A percentile compares a stretch with the other conserved stretches of the same genome.
These are phyloP conservation scores for Lactifluus echinatus DNA, from an alignment of 768 basidiomycete species.

Conservation along the genomic window DNA sequence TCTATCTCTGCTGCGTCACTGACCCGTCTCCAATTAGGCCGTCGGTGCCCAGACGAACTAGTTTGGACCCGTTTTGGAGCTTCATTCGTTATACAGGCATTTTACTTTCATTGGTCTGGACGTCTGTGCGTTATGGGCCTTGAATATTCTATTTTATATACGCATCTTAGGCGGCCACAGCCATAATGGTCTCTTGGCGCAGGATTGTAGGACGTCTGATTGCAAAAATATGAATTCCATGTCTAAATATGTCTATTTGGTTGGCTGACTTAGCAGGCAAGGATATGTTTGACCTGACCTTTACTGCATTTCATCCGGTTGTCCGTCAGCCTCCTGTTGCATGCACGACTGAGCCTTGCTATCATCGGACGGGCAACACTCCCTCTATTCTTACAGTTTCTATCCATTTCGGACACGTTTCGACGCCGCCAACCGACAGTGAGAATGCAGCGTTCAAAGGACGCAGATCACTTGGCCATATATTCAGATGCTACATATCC, in stretches of 20 bases:
- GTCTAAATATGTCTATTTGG: slow-evolving; percentile 1
- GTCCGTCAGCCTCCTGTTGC: not conserved
- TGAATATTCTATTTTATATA: slow-evolving; percentile 17
- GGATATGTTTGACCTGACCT: not conserved
- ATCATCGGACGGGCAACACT: not conserved
- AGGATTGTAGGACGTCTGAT: slow-evolving; percentile 7
- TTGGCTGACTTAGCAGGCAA: slow-evolving; percentile 9
- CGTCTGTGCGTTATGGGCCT: slow-evolving; percentile 1
- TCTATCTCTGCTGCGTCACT: not conserved
- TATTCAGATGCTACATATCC: slow-evolving; percentile 13
- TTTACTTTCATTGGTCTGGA: not conserved
- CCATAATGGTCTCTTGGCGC: slow-evolving; percentile 1
- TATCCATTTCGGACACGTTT: not conserved
- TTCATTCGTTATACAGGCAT: not conserved
- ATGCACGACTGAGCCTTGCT: not conserved
- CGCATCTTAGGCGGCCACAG: slow-evolving; percentile 9
- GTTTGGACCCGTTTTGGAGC: not conserved
- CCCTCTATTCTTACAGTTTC: not conserved
- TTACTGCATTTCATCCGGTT: too few relatives aligned
- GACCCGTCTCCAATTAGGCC: slow-evolving; percentile 8
- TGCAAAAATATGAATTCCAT: slow-evolving; percentile 15
- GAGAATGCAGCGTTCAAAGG: slow-evolving; percentile 4
- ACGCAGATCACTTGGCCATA: not conserved
- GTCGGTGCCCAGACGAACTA: slow-evolving; percentile 22
- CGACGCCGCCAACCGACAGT: not conserved